A percentile compares a stretch with the other conserved stretches of the same genome.
phyloP scores from a whole-genome alignment of 768 basidiomycete species.

The Phaffia australis region DNA sequence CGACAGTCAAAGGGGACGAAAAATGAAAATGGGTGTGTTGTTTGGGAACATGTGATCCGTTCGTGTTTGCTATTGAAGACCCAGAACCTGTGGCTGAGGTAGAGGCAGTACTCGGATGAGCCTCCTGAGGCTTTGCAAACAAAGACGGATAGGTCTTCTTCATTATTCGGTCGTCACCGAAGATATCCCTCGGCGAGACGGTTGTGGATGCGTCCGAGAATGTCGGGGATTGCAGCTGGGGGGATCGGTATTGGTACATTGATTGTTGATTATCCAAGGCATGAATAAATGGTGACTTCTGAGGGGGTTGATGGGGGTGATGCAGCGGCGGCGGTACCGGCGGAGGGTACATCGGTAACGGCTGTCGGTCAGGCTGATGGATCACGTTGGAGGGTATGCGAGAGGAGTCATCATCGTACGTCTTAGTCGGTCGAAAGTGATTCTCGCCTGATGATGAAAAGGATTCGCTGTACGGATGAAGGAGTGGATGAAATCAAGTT shows the following conservation, averaged over 20 bases:
- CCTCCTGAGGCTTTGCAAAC: neutral
- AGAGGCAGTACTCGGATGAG: neutral
- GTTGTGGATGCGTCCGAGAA: constrained; percentile 20
- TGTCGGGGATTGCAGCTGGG: constrained; percentile 11
- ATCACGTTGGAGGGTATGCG: neutral
- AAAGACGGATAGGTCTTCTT: constrained; percentile 21
- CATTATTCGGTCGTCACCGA: constrained; percentile 20
- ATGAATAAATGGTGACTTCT: neutral
- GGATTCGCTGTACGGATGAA: too few relatives aligned
- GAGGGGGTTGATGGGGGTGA: neutral
- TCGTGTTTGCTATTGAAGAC: neutral
- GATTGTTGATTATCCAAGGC: neutral
- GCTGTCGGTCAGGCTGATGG: neutral
- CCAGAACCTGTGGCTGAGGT: neutral
- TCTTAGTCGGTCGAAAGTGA: neutral
- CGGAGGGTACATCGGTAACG: neutral
- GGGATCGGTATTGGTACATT: constrained; percentile 16
- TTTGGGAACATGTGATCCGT: neutral
- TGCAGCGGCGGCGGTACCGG: neutral
- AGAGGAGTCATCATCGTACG: neutral
- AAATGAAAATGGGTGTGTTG: neutral
- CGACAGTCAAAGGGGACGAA: neutral
- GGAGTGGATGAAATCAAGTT: too few relatives aligned
- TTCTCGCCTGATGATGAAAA: too few relatives aligned
- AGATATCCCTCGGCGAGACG: constrained; percentile 21